Conservation (phyloP, 257 asterid species). For the Solanum piurae region DNA sequence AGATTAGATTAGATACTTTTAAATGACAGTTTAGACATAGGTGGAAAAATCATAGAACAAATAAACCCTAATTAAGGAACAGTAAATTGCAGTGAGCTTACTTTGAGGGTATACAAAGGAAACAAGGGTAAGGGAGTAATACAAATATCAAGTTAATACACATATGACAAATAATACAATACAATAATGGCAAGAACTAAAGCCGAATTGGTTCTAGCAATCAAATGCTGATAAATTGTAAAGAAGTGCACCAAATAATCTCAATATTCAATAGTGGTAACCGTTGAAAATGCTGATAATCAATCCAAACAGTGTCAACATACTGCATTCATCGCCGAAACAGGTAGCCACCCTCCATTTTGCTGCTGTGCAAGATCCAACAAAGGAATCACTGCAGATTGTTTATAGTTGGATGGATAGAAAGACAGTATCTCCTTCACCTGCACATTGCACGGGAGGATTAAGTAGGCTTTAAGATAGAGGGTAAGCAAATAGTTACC, state of each 20-base stretch:
- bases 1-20: background rate
- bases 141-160: background rate
- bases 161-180: background rate
- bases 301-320: constrained; percentile 6
- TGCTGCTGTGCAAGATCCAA: constrained; percentile 99
- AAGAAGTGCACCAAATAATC: background rate
- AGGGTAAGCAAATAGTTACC: background rate
- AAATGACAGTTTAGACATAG: background rate
- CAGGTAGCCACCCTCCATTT: constrained; percentile 98
- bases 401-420: constrained; percentile 93
- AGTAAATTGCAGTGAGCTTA: background rate
- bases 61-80: background rate
- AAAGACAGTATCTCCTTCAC: constrained; percentile 77
- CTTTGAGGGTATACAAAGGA: background rate
- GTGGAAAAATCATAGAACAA: background rate
- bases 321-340: constrained; percentile 97
- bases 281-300: background rate
- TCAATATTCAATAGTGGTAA: background rate
- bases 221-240: background rate
- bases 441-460: constrained; percentile 22
- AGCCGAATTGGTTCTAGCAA: background rate
- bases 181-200: background rate
- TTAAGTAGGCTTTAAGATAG: background rate
- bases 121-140: background rate
- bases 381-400: constrained; percentile 90